Conservation (phyloP, 768 basidiomycete genomes). For the Boletus edulis region DNA sequence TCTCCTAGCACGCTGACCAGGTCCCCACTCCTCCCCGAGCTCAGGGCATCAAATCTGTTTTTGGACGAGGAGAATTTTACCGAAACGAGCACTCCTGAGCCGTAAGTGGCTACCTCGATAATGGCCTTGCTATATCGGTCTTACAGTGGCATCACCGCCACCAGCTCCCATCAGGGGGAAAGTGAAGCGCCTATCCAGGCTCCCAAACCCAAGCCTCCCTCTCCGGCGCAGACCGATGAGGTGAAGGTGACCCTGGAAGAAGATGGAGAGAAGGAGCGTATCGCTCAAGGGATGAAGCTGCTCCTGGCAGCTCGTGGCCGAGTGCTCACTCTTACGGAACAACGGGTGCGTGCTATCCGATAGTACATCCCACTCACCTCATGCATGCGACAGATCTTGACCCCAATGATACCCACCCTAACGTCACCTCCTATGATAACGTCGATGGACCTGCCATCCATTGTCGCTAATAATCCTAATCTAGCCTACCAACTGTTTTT, state of each 20-base stretch:
- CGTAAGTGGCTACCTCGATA: slow-evolving; percentile 33
- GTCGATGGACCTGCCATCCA: slow-evolving; percentile 62
- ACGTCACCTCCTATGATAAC: slow-evolving; percentile 54
- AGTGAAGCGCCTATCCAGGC: slow-evolving; percentile 1
- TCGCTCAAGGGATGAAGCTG: slow-evolving; percentile 65
- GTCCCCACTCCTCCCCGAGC: slow-evolving; percentile 72
- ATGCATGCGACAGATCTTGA: slow-evolving; percentile 42
- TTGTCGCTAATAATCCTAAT: slow-evolving; percentile 66
- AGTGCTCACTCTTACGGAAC: slow-evolving; percentile 72
- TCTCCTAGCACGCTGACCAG: slow-evolving; percentile 71
- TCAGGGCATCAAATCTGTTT: slow-evolving; percentile 68
- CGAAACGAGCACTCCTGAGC: slow-evolving; percentile 43
- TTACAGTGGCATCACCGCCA: slow-evolving; percentile 13
- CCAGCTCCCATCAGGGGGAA: slow-evolving; percentile 7
- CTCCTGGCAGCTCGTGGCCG: slow-evolving; percentile 68
- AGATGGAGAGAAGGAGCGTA: slow-evolving; percentile 54
- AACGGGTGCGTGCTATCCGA: slow-evolving; percentile 46
- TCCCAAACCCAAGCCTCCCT: neutral
- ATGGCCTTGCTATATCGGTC: slow-evolving; percentile 16
- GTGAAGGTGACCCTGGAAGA: slow-evolving; percentile 41
- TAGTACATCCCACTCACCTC: neutral
- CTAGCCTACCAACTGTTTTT: slow-evolving; percentile 68
- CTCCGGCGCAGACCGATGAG: slow-evolving; percentile 6
- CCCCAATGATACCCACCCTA: slow-evolving; percentile 45
- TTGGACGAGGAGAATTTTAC: slow-evolving; percentile 61